phyloP scores from a whole-genome alignment of 78 protist genomes.

The Ministeria vibrans region DNA sequence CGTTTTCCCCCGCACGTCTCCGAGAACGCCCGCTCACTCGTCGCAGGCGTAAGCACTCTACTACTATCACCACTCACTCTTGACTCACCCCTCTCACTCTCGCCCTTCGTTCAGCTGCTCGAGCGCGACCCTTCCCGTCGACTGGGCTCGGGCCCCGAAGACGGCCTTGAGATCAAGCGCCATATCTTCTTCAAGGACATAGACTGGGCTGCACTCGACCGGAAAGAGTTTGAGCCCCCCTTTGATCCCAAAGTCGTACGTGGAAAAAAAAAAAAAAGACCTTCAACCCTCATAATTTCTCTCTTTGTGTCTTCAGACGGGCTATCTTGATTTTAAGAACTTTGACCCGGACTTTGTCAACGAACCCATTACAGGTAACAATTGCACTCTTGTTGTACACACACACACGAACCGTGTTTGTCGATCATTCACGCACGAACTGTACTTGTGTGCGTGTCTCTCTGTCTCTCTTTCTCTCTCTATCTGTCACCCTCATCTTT shows the following conservation, averaged over 20 bases:
- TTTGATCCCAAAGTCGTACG: slow-evolving; percentile 29
- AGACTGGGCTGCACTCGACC: slow-evolving; percentile 24
- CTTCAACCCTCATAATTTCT: background rate
- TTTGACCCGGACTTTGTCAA: slow-evolving; percentile 24
- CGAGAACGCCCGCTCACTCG: background rate
- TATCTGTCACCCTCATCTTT: background rate
- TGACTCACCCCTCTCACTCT: background rate
- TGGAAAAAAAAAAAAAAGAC: background rate
- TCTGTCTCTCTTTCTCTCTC: no score
- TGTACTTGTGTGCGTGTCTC: background rate
- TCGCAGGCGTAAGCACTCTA: background rate
- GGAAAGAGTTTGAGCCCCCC: slow-evolving; percentile 28
- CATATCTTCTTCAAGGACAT: slow-evolving; percentile 39
- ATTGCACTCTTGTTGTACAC: no score
- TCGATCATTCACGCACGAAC: background rate
- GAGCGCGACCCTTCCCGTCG: slow-evolving; percentile 19
- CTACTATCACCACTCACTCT: background rate
- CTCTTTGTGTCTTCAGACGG: background rate
- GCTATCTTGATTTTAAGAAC: slow-evolving; percentile 14
- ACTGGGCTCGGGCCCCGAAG: slow-evolving; percentile 23
- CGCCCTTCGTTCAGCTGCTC: slow-evolving; percentile 1
- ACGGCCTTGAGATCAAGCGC: slow-evolving; percentile 15
- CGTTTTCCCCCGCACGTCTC: slow-evolving; percentile 40
- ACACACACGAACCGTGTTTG: no score
- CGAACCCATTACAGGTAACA: slow-evolving; percentile 15